Evolutionary conservation across 805 yeast species (phyloP).

Genomic region (Lipomyces yamadae): DNA sequence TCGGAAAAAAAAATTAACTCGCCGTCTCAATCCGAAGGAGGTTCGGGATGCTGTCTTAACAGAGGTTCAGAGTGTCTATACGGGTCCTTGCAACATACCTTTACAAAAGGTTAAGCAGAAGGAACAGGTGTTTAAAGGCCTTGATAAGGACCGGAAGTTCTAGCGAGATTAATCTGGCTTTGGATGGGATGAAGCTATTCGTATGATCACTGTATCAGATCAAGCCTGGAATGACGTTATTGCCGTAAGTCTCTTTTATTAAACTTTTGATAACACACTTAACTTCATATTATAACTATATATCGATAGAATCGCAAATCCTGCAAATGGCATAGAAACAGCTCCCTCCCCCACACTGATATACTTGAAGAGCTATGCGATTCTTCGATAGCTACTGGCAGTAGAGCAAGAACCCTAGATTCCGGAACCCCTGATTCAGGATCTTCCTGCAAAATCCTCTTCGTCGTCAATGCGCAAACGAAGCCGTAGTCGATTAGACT

Average conservation of each 20-base stretch:
- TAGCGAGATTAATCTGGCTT: background rate
- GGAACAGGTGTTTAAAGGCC: background rate
- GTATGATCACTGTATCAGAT: background rate
- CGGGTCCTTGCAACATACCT: background rate
- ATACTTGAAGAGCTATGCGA: background rate
- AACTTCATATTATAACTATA: background rate
- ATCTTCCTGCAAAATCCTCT: background rate
- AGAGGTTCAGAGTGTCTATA: background rate
- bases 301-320: background rate
- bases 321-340: too few species aligned
- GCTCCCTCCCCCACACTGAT: background rate
- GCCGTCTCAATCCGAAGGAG: too few species aligned
- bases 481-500: background rate
- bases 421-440: background rate
- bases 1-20: too few species aligned
- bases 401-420: background rate
- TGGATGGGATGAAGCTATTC: background rate
- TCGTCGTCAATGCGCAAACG: background rate
- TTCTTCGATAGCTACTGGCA: background rate
- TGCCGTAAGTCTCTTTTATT: background rate
- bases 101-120: background rate
- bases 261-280: background rate
- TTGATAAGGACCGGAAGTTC: background rate
- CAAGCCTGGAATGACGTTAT: background rate
- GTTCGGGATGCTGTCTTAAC: background rate